Percentiles rank a stretch among this genome's conserved stretches.
Evolutionary conservation across 75 land plant genomes (phyloP).

Genomic region (Cupressus sempervirens): DNA sequence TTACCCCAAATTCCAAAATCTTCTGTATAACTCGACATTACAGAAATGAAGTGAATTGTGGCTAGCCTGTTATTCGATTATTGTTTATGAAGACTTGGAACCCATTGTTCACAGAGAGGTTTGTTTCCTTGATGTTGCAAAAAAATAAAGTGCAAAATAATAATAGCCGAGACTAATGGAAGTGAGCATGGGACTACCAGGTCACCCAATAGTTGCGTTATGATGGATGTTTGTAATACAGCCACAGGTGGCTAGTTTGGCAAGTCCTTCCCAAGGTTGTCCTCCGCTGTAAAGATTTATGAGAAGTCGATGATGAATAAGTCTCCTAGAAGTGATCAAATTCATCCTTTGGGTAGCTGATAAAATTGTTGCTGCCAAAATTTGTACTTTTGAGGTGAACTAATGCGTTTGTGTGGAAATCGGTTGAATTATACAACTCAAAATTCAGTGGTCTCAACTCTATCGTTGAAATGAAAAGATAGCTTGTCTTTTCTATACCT

Average conservation of each 20-base stretch:
- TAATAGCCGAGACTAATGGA: neutral
- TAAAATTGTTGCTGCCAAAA: neutral
- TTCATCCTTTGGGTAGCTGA: no score
- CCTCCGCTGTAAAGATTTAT: neutral
- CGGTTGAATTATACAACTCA: neutral
- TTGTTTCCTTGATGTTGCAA: neutral
- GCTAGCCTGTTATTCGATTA: neutral
- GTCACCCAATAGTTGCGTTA: neutral
- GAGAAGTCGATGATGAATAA: neutral
- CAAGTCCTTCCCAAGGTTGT: neutral
- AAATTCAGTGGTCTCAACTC: neutral
- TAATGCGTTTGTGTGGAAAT: neutral
- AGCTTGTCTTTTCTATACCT: neutral
- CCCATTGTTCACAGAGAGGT: neutral
- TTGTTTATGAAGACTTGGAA: neutral
- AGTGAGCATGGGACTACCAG: rapidly evolving
- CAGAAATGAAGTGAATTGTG: neutral
- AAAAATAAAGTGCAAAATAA: neutral
- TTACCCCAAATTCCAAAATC: no score
- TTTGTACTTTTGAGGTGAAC: neutral
- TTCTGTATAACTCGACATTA: neutral
- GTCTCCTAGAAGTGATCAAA: neutral
- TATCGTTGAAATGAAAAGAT: neutral
- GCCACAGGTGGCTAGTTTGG: neutral
- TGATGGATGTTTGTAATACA: neutral